Conservation (phyloP, 179 eudicot species). For the Dionaea muscipula region DNA sequence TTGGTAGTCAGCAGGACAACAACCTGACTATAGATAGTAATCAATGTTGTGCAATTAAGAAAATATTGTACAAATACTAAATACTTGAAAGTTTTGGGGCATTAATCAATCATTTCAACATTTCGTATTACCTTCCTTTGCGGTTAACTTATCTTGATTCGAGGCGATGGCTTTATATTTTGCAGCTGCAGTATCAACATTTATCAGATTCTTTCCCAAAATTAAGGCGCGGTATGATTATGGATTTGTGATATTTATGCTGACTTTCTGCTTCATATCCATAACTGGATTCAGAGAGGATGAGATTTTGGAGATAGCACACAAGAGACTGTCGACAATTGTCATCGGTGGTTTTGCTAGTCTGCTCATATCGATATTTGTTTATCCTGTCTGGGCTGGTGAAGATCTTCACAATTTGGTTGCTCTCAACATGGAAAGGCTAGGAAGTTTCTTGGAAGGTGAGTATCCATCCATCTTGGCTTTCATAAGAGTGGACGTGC, state of each 20-base stretch:
- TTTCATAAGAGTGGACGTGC: no score
- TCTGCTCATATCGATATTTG: constrained; percentile 17
- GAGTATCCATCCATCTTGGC: neutral
- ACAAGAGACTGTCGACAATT: constrained; percentile 24
- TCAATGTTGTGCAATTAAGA: no score
- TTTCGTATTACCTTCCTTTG: neutral
- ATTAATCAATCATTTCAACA: no score
- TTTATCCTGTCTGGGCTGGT: constrained; percentile 37
- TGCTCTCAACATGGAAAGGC: constrained; percentile 21
- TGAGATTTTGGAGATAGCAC: constrained; percentile 22
- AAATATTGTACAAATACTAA: no score
- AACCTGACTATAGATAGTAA: no score
- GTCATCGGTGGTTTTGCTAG: constrained; percentile 25
- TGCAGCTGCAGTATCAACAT: constrained; percentile 26
- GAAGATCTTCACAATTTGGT: constrained; percentile 23
- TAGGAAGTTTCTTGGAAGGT: constrained; percentile 23
- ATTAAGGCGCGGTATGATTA: constrained; percentile 31
- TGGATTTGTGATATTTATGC: constrained; percentile 30
- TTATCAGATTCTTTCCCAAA: constrained; percentile 25
- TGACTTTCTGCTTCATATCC: constrained; percentile 31
- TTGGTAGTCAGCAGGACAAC: no score
- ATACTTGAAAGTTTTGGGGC: no score
- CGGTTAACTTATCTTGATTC: neutral
- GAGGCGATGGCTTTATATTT: neutral
- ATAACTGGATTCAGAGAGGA: constrained; percentile 30